Evolutionary conservation across 1,284 basidiomycete genomes (phyloP).

Genomic region (Meripilus lineatus): DNA sequence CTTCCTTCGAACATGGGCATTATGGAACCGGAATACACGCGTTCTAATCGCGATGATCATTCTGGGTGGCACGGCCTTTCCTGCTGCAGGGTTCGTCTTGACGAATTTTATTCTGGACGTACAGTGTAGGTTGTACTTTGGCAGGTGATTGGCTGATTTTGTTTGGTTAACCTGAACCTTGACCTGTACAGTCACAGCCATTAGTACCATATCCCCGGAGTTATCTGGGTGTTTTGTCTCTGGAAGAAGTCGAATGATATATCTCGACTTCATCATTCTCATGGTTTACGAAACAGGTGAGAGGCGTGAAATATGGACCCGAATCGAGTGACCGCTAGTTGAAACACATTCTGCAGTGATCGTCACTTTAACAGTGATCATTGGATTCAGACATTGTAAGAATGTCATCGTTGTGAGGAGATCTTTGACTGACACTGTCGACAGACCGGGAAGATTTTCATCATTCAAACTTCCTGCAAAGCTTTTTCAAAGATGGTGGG

Average conservation of each 20-base stretch:
- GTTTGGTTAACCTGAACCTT: background rate
- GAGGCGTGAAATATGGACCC: background rate
- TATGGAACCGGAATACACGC: background rate
- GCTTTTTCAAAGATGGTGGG: background rate
- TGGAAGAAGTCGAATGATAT: background rate
- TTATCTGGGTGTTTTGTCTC: background rate
- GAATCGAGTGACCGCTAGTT: background rate
- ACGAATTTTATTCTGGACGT: background rate
- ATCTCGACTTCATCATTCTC: background rate
- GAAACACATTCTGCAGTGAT: too few species aligned
- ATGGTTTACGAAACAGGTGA: background rate
- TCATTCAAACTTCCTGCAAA: background rate
- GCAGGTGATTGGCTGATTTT: background rate
- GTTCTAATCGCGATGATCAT: background rate
- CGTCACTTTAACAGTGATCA: background rate
- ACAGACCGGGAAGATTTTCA: background rate
- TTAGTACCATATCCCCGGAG: background rate
- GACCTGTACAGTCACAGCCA: background rate
- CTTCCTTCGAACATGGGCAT: background rate
- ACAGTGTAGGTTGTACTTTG: too few species aligned
- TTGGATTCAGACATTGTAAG: background rate
- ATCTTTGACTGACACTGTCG: background rate
- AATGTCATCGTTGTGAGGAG: background rate
- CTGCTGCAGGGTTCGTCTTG: background rate
- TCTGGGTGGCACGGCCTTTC: background rate